These are phyloP conservation scores for Amniculicola lignicola DNA, from an alignment of 495 filamentous ascomycete genomes.

Conservation along the genomic window DNA sequence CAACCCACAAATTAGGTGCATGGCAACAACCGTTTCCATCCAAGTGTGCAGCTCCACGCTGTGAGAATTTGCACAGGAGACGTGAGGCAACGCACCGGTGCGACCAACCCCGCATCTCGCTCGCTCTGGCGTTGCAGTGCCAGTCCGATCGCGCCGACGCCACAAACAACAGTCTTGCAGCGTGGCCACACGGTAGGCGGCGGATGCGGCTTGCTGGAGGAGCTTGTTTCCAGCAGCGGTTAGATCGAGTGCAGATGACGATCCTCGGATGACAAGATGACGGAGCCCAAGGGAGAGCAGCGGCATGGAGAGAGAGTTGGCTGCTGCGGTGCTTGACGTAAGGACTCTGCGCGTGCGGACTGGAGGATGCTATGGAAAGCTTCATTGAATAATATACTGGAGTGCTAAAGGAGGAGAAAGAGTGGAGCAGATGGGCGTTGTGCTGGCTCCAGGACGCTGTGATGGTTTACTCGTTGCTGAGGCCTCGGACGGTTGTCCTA, in stretches of 20 bases:
- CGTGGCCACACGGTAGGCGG: constrained; percentile 3
- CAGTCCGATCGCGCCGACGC: neutral
- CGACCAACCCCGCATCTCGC: constrained; percentile 29
- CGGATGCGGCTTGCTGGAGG: constrained; percentile 22
- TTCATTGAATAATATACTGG: neutral
- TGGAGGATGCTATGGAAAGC: neutral
- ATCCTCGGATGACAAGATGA: constrained; percentile 2
- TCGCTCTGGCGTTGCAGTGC: constrained; percentile 9
- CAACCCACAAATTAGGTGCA: constrained; percentile 15
- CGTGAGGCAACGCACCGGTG: constrained; percentile 12
- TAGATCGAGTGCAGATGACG: constrained; percentile 10
- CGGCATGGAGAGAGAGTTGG: neutral
- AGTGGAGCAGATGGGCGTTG: neutral
- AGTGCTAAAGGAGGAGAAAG: neutral
- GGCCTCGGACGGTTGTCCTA: neutral
- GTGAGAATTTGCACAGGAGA: neutral
- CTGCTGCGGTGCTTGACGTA: constrained; percentile 1
- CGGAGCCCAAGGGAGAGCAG: constrained; percentile 1
- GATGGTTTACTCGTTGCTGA: too few species aligned
- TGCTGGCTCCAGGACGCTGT: neutral
- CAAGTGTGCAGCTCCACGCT: neutral
- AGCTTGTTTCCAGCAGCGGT: constrained; percentile 22
- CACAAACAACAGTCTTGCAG: neutral
- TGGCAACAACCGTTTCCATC: neutral
- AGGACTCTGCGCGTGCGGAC: constrained; percentile 7